Base-by-base conservation (phyloP, 208 protist species). In the Leishmania tropica region DNA sequence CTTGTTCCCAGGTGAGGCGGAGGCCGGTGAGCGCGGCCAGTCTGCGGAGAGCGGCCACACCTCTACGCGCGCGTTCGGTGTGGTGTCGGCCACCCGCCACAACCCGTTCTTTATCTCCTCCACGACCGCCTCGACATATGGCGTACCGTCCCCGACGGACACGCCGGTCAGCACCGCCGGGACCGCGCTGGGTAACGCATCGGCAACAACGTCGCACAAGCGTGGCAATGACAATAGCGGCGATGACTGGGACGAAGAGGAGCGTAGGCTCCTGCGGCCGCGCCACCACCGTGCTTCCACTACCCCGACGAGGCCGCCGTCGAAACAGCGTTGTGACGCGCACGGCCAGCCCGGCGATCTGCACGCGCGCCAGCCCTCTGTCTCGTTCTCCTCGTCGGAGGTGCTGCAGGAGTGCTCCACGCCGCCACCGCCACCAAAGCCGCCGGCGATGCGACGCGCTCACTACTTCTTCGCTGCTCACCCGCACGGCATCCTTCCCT, bases 401-500 rank as follows among this genome's bases (percentile, higher is more conserved):
- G 19, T 28, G 53, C 13, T 58, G 19, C 53, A 5, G 53, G 53
- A 58, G 4, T 24, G 53, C 53, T 11, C 19, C 53, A 4, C 0
- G 1, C 53, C 19, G 10, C n/a, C 58, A 37, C 62, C 56, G 24
- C 56, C 56, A 17, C 31, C 62, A 68, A 28, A 62, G 35, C 78
- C 71, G 45, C 81, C 85, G 6, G 64, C 77, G n/a, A 81, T 86
- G 77, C 67, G 78, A 42, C 80, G 87, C 13, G 65, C 83, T 45
- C 72, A 72, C 53, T 94, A 93, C 86, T 85, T 94, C 73, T 86
- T 94, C 58, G 91, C 85, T 15, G 78, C 87, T 11, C 87, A 92
- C 83, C 91, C 91, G 62, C 91, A 94, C 82, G 84, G 85, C 64
- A 86, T 94, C 21, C 75, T 94, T 3, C 89, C 91, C 56, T 85